Conservation (phyloP, 1,284 basidiomycete genomes). For the Ganoderma lingzhi region DNA sequence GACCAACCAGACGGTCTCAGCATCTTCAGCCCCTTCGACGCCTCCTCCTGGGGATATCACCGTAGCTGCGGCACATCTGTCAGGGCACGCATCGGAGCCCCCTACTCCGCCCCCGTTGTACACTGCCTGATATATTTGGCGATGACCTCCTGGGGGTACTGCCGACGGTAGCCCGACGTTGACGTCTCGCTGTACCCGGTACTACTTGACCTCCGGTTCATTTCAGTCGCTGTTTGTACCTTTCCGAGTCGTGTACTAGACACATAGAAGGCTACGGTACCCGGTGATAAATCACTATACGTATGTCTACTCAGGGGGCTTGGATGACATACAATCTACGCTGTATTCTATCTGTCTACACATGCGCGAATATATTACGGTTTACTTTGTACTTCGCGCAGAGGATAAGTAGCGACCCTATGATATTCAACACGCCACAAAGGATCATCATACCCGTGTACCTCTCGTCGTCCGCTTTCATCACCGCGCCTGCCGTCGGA, state of each 20-base stretch:
- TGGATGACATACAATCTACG: neutral
- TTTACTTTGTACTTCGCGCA: constrained; percentile 55
- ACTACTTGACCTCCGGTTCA: neutral
- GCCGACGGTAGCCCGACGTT: neutral
- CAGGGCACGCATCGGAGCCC: neutral
- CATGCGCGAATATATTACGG: constrained; percentile 49
- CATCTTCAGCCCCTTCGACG: neutral
- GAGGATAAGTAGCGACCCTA: constrained; percentile 61
- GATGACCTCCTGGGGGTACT: neutral
- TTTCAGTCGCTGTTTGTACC: neutral
- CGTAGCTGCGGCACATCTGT: neutral
- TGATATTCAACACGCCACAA: constrained; percentile 60
- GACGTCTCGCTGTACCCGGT: neutral
- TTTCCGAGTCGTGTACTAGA: too few species aligned
- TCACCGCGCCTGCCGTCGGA: constrained; percentile 61
- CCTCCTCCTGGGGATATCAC: neutral
- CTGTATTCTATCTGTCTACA: constrained; percentile 33
- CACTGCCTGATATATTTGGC: neutral
- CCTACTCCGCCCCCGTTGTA: neutral
- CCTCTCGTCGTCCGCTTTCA: constrained; percentile 51
- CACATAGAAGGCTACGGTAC: neutral
- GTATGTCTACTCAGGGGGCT: neutral
- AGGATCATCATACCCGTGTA: constrained; percentile 62
- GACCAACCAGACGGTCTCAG: neutral
- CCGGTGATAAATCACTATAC: too few species aligned